These are phyloP conservation scores for Mycena alexandri DNA, from an alignment of 768 basidiomycete genomes.

Conservation along the genomic window DNA sequence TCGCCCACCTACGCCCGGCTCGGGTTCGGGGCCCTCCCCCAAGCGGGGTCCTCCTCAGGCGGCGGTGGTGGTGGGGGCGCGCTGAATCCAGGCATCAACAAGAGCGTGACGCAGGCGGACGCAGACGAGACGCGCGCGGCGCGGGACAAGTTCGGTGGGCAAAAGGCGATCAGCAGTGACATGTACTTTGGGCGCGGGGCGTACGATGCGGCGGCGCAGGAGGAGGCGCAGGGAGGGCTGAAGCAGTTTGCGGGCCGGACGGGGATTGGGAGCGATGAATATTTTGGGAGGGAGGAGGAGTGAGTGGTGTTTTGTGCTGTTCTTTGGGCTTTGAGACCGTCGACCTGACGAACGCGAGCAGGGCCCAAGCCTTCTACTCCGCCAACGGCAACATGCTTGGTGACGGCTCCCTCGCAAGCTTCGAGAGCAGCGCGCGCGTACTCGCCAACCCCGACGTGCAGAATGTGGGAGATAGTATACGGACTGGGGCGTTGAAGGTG, in stretches of 20 bases:
- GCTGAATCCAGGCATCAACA: slow-evolving; percentile 35
- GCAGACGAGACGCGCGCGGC: slow-evolving; percentile 74
- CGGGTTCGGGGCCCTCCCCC: slow-evolving; percentile 35
- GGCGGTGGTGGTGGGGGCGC: background rate
- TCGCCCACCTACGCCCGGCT: slow-evolving; percentile 32
- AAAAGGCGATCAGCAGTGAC: slow-evolving; percentile 97
- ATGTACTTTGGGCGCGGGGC: slow-evolving; percentile 94
- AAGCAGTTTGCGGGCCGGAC: slow-evolving; percentile 91
- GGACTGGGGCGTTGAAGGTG: slow-evolving; percentile 87
- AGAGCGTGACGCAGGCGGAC: slow-evolving; percentile 49
- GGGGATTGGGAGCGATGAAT: slow-evolving; percentile 94
- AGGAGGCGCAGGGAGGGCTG: slow-evolving; percentile 86
- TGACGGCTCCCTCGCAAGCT: slow-evolving; percentile 69
- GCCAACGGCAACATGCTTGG: slow-evolving; percentile 42
- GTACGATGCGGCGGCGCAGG: slow-evolving; percentile 79
- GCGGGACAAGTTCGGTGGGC: slow-evolving; percentile 89
- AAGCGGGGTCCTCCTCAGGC: background rate
- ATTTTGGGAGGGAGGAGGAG: slow-evolving; percentile 94
- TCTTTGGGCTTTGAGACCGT: no score
- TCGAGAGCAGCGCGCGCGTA: slow-evolving; percentile 76
- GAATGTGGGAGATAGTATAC: slow-evolving; percentile 82
- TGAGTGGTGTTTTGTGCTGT: slow-evolving; percentile 63
- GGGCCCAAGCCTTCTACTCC: background rate
- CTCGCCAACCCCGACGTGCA: slow-evolving; percentile 91
- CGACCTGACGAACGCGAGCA: background rate